A percentile compares a stretch with the other conserved stretches of the same genome.
Conservation (phyloP, 495 filamentous ascomycete genomes). For the Physcia stellaris region DNA sequence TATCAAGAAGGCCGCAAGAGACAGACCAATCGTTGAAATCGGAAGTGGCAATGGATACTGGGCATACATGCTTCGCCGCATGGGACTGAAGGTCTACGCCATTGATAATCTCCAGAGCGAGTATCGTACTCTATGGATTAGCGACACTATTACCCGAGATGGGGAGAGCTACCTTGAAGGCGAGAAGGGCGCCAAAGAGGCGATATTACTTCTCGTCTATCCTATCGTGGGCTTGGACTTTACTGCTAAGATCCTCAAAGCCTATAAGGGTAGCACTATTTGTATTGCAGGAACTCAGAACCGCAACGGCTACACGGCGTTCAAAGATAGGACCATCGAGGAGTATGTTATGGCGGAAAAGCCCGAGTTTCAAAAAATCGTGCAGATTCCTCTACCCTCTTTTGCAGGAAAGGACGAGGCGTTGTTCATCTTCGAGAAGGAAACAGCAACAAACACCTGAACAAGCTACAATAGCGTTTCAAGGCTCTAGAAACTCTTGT, state of each 20-base stretch:
- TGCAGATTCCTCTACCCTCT: constrained; percentile 35
- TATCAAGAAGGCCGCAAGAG: constrained; percentile 28
- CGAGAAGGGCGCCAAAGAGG: constrained; percentile 24
- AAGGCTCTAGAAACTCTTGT: too few species aligned
- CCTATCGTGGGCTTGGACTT: constrained; percentile 43
- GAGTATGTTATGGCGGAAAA: constrained; percentile 39
- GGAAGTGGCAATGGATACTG: constrained; percentile 51
- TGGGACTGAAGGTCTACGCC: constrained; percentile 24
- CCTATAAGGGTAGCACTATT: constrained; percentile 42
- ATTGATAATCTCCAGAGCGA: constrained; percentile 40
- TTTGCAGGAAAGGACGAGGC: constrained; percentile 44
- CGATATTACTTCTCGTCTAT: constrained; percentile 46
- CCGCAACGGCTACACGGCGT: constrained; percentile 48
- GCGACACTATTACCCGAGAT: constrained; percentile 37
- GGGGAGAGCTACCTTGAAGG: constrained; percentile 30
- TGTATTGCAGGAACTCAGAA: constrained; percentile 53
- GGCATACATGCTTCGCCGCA: constrained; percentile 40
- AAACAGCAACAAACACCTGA: too few species aligned
- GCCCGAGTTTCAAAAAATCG: constrained; percentile 23
- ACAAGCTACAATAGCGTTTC: too few species aligned
- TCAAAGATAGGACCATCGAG: constrained; percentile 36
- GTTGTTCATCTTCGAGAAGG: constrained; percentile 29
- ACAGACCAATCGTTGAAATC: constrained; percentile 35
- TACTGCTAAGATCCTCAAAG: constrained; percentile 34
- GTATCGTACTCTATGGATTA: constrained; percentile 45